Conservation (phyloP, 2,329 filamentous ascomycete genomes). For the Davidsoniella eucalypti region DNA sequence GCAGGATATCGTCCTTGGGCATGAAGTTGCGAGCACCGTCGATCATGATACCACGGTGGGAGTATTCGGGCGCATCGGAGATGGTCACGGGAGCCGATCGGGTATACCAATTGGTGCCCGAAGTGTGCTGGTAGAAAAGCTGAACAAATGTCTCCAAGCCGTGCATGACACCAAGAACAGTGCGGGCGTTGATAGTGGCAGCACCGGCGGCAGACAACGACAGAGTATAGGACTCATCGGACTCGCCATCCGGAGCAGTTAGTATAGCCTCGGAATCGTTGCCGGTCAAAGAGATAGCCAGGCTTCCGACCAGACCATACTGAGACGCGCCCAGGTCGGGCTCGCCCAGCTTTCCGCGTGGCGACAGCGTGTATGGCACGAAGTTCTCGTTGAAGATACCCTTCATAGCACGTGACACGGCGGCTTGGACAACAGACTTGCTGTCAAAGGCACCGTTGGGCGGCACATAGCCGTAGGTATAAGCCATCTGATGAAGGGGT, state of each 20-base stretch:
- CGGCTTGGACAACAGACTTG: conserved; percentile 37
- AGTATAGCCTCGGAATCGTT: conserved; percentile 36
- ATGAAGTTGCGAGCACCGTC: conserved; percentile 64
- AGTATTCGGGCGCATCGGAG: conserved; percentile 55
- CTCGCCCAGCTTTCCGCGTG: conserved; percentile 47
- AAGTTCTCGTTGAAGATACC: conserved; percentile 53
- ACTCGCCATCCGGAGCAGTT: conserved; percentile 43
- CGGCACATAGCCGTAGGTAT: conserved; percentile 29
- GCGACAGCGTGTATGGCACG: conserved; percentile 63
- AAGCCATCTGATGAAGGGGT: conserved; percentile 28
- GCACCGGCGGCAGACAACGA: conserved; percentile 39
- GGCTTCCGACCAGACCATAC: conserved; percentile 31
- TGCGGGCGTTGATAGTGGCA: conserved; percentile 45
- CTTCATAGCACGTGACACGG: conserved; percentile 40
- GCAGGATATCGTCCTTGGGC: conserved; percentile 48
- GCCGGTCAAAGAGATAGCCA: conserved; percentile 45
- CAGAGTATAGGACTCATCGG: conserved; percentile 64
- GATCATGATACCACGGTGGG: conserved; percentile 63
- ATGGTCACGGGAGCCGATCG: conserved; percentile 54
- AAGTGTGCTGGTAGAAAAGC: conserved; percentile 58
- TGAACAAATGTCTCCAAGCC: conserved; percentile 66
- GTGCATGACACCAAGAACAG: conserved; percentile 52
- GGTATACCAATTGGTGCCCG: conserved; percentile 46
- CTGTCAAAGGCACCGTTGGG: conserved; percentile 26
- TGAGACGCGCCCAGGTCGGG: conserved; percentile 29